Evolutionary conservation across 164 flowering plant species (phyloP), one percentile per base, ranked within the genome.

Genomic region (Kalanchoe fedtschenkoi): DNA sequence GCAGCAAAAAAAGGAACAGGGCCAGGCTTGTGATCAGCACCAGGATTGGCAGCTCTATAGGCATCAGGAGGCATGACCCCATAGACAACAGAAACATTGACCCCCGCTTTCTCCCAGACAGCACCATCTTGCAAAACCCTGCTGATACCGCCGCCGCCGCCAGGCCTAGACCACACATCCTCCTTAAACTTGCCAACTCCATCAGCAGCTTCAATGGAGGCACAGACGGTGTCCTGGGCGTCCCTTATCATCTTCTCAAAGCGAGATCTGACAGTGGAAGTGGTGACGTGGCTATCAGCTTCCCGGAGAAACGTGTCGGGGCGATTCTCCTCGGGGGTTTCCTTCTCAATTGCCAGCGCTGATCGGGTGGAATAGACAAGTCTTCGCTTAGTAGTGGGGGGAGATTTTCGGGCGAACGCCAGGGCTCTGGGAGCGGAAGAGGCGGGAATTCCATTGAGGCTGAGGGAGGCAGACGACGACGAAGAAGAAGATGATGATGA

Each of bases 31-130:
- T 29, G 62, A 35, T 42, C 75, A n/a, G 69, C 42, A 19, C 75
- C 82, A 51, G 73, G 78, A 39, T 80, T 87, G 22, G 99, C 97
- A 60, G 99, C 97, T 19, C 99, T 67, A 62, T 93, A 93, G 24
- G 99, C 99, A 33, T 93, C 99, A 6, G 99, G 96, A 2, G 99
- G 99, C 99, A 93, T 93, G 22, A 82, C 72, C 0, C 99, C 99
- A 62, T 93, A 93, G 7, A 93, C 99, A 58, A 93, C 99, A 1
- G 92, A 88, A 4, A 90, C 91, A 76, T 93, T 93, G 26, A 93
- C 99, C 0, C 97, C 97, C 4, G 97, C 99, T 66, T 93, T 93
- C 81, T 93, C 99, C 83, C 83, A 93, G 66, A 90, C 86, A 16
- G 64, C 72, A 0, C 97, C 99, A 28, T 88, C 92, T 68, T 90